phyloP scores from a whole-genome alignment of 129 eudicot genomes.

The Kitagawia praeruptora region DNA sequence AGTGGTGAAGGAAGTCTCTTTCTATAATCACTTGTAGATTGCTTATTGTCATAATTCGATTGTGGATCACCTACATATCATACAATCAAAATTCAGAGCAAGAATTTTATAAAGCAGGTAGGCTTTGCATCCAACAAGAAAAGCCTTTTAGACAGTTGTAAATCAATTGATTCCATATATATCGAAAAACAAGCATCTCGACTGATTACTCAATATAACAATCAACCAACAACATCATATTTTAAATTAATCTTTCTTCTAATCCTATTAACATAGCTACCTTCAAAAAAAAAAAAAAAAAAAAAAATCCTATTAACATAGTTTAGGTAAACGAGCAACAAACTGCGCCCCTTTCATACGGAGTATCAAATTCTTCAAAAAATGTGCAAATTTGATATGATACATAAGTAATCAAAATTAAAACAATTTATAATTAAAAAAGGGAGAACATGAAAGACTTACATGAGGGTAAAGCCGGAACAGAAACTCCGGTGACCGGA shows the following conservation, averaged over 20 bases:
- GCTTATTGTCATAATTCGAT: conserved; percentile 23
- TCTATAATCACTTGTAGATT: conserved; percentile 31
- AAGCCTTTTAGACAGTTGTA: background rate
- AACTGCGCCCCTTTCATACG: too few relatives aligned
- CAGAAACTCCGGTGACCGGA: background rate
- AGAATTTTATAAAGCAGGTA: background rate
- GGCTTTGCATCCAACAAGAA: too few relatives aligned
- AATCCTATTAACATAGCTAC: too few relatives aligned
- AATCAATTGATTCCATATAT: too few relatives aligned
- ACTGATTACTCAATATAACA: background rate
- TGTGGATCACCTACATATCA: conserved; percentile 40
- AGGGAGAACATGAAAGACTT: background rate
- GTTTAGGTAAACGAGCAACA: background rate
- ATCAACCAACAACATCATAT: background rate
- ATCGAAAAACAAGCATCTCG: background rate
- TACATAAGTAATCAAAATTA: background rate
- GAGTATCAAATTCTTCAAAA: too few relatives aligned
- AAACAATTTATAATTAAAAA: too few relatives aligned
- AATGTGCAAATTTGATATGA: too few relatives aligned
- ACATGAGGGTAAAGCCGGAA: background rate
- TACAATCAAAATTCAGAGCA: background rate
- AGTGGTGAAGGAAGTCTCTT: conserved; percentile 39
- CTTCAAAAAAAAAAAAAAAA: too few relatives aligned
- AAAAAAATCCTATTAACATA: too few relatives aligned
- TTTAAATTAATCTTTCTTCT: too few relatives aligned